Percentiles rank a stretch among this genome's conserved stretches.
These are phyloP conservation scores for Teratosphaeria pseudoeucalypti DNA, from an alignment of 2,329 filamentous ascomycete species.

Conservation along the genomic window DNA sequence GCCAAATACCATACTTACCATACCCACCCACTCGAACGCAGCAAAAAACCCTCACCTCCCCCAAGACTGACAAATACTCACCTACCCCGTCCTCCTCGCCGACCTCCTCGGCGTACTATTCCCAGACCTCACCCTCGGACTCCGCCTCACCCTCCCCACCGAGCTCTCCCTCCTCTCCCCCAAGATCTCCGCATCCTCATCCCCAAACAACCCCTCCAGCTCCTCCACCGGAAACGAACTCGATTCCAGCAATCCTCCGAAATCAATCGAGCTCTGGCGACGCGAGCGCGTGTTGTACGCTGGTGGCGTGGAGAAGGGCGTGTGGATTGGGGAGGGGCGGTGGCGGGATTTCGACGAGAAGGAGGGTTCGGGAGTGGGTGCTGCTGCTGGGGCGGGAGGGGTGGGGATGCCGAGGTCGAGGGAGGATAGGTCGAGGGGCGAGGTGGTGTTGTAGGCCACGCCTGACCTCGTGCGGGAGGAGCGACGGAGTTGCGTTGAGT, in stretches of 20 bases:
- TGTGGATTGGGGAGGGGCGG: neutral
- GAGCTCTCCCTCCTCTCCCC: too few relatives aligned
- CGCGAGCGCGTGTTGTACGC: constrained; percentile 1
- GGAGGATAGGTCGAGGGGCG: neutral
- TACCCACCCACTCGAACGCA: too few relatives aligned
- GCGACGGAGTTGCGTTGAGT: neutral
- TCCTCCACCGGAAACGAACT: neutral
- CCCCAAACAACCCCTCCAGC: neutral
- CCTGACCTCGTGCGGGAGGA: neutral
- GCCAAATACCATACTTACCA: too few relatives aligned
- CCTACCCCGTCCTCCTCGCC: neutral
- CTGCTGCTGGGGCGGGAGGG: neutral
- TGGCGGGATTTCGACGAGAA: neutral
- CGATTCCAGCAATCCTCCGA: neutral
- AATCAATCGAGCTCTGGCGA: neutral
- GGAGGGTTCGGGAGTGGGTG: neutral
- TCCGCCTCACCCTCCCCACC: neutral
- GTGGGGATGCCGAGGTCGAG: neutral
- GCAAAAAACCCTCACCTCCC: neutral
- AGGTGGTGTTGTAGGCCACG: neutral
- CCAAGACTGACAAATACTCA: neutral
- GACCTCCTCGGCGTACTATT: neutral
- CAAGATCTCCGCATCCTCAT: neutral
- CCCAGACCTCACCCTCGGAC: neutral
- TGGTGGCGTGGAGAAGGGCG: neutral